Evolutionary conservation across 2,329 filamentous ascomycete species (phyloP), one percentile per base, ranked within the genome.

Genomic region (Microcera coccophila): DNA sequence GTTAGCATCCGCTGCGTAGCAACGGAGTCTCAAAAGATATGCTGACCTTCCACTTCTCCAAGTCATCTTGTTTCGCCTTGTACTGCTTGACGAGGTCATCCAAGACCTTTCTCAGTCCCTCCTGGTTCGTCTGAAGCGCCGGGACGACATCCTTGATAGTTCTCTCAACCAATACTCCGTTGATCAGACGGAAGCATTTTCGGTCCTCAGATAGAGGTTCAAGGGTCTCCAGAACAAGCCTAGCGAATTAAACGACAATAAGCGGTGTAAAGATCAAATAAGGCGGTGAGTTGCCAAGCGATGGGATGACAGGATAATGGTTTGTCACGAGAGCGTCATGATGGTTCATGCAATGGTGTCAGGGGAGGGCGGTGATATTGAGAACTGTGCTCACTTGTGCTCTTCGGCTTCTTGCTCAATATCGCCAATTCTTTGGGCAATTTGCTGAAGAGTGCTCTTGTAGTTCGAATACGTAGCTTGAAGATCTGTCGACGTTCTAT

Each of bases 161-260:
- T 56, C 90, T 80, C 73, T 98, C 93, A 41, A 95, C 88, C 45
- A 98, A 73, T 18, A 97, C 90, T 35, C 93, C 93, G 66, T 98
- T 97, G 66, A 98, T 94, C 80, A 98, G 89, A 57, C 93, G 90
- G 71, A 97, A 98, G 71, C 91, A 97, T 73, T 96, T 98, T 60
- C 93, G 87, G 54, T 95, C 86, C 51, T 76, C 78, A 1, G 87
- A 76, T 18, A 97, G 78, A 35, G 90, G 90, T 46, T 85, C 79
- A 50, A 98, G 72, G 3, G 91, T 97, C 63, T 97, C 91, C 39
- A 97, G 79, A 24, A 98, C 93, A 53, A 97, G 86, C 68, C 93
- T 97, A 55, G 17, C 4, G 16, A 36, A 41, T 16, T 17, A 36
- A 43, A 11, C 52, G 50, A 50, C 53, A 41, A 54, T 57, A 26